phyloP scores from a whole-genome alignment of 495 filamentous ascomycete species.

The Neurospora sp. region DNA sequence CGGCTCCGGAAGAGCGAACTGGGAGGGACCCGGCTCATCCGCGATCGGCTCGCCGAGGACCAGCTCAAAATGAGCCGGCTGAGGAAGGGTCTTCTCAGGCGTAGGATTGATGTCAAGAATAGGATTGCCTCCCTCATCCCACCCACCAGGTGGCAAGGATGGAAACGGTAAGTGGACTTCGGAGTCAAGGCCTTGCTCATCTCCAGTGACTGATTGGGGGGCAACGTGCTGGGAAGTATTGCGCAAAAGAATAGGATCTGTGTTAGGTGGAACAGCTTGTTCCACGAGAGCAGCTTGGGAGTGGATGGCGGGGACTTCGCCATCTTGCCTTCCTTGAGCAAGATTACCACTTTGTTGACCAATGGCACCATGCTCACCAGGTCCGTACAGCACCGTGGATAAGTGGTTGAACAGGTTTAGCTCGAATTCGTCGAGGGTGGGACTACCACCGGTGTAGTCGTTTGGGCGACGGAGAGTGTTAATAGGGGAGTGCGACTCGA shows the following conservation, averaged over 20 bases:
- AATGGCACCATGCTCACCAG: background rate
- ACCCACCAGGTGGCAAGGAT: background rate
- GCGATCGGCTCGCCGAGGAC: too few species aligned
- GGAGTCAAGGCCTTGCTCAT: background rate
- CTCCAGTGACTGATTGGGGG: background rate
- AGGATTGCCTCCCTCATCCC: background rate
- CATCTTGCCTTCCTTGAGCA: background rate
- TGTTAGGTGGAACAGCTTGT: background rate
- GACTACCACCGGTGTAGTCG: background rate
- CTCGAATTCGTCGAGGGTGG: background rate
- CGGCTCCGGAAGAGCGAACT: too few species aligned
- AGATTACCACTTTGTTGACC: background rate
- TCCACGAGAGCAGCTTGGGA: background rate
- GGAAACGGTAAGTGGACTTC: background rate
- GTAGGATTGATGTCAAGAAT: background rate
- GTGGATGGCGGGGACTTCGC: background rate
- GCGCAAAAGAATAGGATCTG: background rate
- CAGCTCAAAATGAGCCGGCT: background rate
- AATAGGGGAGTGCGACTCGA: background rate
- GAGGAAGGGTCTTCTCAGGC: background rate
- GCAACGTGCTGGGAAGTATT: background rate
- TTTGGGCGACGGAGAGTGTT: too few species aligned
- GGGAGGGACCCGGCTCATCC: too few species aligned
- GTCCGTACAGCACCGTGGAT: background rate
- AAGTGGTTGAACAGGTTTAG: background rate